phyloP scores from a whole-genome alignment of 331 rosid species.

The Ulmus americana region DNA sequence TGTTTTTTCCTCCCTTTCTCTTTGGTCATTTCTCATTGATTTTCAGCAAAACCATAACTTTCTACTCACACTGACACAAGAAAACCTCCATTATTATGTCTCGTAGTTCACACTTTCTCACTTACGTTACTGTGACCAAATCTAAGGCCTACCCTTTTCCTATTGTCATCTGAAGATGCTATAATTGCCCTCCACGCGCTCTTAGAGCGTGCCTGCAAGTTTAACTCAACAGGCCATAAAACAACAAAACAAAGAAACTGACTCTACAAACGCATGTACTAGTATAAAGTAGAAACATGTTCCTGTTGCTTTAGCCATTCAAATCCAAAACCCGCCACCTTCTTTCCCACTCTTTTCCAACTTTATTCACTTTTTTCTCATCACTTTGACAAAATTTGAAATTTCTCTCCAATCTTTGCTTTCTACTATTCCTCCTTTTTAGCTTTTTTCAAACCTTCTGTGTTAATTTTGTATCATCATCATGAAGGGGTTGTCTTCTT shows the following conservation, averaged over 20 bases:
- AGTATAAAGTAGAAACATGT: background rate
- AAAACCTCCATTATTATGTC: too few relatives aligned
- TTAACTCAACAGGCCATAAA: too few relatives aligned
- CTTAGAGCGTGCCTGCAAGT: too few relatives aligned
- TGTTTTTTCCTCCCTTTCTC: too few relatives aligned
- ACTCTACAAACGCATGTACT: constrained; percentile 3
- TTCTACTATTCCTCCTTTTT: constrained; percentile 19
- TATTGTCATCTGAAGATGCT: too few relatives aligned
- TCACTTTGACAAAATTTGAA: background rate
- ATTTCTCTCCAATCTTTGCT: background rate
- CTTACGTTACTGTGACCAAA: too few relatives aligned
- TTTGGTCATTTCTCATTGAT: too few relatives aligned
- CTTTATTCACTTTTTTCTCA: background rate
- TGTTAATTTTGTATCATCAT: background rate
- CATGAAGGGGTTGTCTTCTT: constrained; percentile 49
- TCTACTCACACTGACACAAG: too few relatives aligned
- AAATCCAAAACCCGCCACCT: constrained; percentile 18
- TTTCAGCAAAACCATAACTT: too few relatives aligned
- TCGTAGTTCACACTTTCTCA: too few relatives aligned
- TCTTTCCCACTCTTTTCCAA: background rate
- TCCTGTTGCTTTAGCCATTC: background rate
- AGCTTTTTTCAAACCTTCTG: background rate
- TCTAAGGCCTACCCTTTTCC: too few relatives aligned
- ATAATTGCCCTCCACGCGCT: too few relatives aligned
- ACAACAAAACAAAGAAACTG: background rate